These are phyloP conservation scores for Verticillium dahliae DNA, from an alignment of 2,329 filamentous ascomycete genomes.

Conservation along the genomic window DNA sequence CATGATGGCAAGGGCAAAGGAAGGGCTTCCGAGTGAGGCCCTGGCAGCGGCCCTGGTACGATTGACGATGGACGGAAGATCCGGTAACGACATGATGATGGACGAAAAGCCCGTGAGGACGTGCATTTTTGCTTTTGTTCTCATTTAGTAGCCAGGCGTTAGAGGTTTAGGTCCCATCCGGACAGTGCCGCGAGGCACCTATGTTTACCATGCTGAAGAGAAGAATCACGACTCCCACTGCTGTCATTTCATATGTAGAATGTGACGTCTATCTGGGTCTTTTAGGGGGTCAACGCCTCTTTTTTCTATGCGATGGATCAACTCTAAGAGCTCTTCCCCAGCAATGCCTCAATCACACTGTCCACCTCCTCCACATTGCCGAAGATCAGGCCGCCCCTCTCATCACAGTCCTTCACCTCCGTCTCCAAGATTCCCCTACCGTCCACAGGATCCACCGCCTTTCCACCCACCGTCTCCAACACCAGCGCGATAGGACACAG, in stretches of 20 bases:
- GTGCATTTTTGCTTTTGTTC: not conserved
- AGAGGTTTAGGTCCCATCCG: not conserved
- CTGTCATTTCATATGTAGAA: not conserved
- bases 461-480: conserved; percentile 53
- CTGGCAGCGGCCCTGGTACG: not conserved
- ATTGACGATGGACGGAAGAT: not conserved
- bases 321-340: not conserved
- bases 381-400: conserved; percentile 43
- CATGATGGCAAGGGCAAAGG: not conserved
- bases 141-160: conserved; percentile 1
- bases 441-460: conserved; percentile 41
- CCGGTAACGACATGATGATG: not conserved
- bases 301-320: not conserved
- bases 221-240: not conserved
- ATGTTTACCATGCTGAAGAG: not conserved
- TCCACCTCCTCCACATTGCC: conserved; percentile 44
- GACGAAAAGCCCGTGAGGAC: not conserved
- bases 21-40: not conserved
- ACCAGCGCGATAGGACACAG: conserved; percentile 53
- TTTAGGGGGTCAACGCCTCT: not conserved
- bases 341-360: conserved; percentile 17
- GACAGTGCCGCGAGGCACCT: not conserved
- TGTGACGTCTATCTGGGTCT: not conserved
- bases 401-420: conserved; percentile 34
- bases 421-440: conserved; percentile 34